Evolutionary conservation across 306 rosid species (phyloP).

Genomic region (Prunus kanzakura): DNA sequence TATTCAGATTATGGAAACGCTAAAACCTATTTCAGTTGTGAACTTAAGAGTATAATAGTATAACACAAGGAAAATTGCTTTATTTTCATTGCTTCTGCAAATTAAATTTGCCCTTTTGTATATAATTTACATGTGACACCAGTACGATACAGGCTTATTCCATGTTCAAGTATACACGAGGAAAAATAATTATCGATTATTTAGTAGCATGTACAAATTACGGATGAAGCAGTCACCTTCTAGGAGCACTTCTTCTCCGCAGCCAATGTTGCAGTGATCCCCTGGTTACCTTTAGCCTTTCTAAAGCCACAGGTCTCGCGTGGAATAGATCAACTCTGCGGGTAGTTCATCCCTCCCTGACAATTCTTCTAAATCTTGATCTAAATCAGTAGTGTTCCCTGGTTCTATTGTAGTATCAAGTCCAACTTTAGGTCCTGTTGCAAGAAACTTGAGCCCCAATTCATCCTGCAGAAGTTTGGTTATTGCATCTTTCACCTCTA

Average conservation of each 20-base stretch:
- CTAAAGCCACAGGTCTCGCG: conserved; percentile 73
- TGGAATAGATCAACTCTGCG: conserved; percentile 31
- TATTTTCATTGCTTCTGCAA: conserved; percentile 16
- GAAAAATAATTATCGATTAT: background rate
- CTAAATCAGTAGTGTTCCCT: conserved; percentile 20
- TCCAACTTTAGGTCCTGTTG: conserved; percentile 46
- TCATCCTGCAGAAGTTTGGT: conserved; percentile 40
- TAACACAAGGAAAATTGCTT: background rate
- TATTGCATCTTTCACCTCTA: conserved; percentile 23
- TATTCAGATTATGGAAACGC: background rate
- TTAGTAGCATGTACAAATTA: conserved; percentile 21
- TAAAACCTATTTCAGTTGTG: background rate
- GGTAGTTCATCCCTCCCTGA: conserved; percentile 25
- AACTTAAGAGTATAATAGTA: background rate
- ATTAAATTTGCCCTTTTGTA: conserved; percentile 2
- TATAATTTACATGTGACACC: conserved; percentile 12
- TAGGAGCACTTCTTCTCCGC: conserved; percentile 31
- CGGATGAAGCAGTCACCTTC: conserved; percentile 15
- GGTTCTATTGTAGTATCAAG: conserved; percentile 26
- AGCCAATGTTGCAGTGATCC: conserved; percentile 69
- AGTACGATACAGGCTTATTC: no score
- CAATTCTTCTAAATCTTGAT: conserved; percentile 32
- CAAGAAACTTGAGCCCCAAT: conserved; percentile 24
- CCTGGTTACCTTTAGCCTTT: conserved; percentile 54
- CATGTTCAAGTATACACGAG: no score